Evolutionary conservation across 306 rosid species (phyloP).

Genomic region (Cicer pinnatifidum): DNA sequence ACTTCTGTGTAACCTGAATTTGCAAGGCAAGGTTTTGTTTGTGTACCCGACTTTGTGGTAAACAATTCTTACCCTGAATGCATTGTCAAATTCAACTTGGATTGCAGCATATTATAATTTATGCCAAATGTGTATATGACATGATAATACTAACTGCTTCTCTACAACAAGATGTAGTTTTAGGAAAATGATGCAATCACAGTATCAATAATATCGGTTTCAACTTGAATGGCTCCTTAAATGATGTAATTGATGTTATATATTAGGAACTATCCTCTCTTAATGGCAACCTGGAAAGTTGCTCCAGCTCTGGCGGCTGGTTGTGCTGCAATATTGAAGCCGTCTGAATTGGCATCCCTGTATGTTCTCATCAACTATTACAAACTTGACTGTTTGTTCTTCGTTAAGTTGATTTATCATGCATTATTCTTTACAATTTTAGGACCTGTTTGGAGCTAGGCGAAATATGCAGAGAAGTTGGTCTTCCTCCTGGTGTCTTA

Average conservation of each 20-base stretch:
- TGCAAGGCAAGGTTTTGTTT: no score
- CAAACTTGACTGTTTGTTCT: slow-evolving; percentile 22
- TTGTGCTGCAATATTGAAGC: slow-evolving; percentile 93
- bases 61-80: no score
- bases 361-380: slow-evolving; percentile 52
- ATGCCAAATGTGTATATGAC: no score
- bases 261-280: slow-evolving; percentile 80
- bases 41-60: no score
- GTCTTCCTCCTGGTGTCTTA: slow-evolving; percentile 84
- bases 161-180: no score
- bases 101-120: no score
- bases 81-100: no score
- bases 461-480: slow-evolving; percentile 73
- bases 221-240: neutral
- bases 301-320: slow-evolving; percentile 99
- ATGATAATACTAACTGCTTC: no score
- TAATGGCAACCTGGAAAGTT: slow-evolving; percentile 95
- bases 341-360: slow-evolving; percentile 94
- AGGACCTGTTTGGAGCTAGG: slow-evolving; percentile 94
- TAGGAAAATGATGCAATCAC: neutral
- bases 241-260: slow-evolving; percentile 38
- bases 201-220: neutral
- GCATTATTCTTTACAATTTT: slow-evolving; percentile 38
- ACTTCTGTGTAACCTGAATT: no score
- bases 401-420: slow-evolving; percentile 20